Evolutionary conservation across 2,329 filamentous ascomycete species (phyloP), one percentile per base, ranked within the genome.

Genomic region (Graphilbum fragrans): DNA sequence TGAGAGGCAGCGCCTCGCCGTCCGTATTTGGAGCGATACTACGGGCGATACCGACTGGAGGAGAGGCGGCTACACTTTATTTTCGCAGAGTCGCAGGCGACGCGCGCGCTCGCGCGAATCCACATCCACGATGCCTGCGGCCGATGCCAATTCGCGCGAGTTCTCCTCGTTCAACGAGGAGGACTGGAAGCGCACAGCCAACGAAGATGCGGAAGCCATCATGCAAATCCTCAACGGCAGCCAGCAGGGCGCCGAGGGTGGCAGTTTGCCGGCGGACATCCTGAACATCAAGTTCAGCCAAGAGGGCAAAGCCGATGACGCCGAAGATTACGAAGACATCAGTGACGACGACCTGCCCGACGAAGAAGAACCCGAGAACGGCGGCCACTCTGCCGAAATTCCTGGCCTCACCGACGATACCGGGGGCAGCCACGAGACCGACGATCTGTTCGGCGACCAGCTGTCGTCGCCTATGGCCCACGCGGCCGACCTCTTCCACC

Each of bases 321-420:
- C 92, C 33, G 65, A 92, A 47, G 92, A 98, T 56, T 98, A 71
- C 35, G 67, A 92, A 47, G 90, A 98, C 56, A 96, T 74, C 52
- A 88, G 96, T 47, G 90, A 96, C 57, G 87, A 93, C 55, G 88
- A 95, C 48, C 70, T 94, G 8, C 82, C 86, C 11, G 86, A 92
- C 7, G 86, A 92, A 48, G 80, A 85, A 45, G 73, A 79, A 42
- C 61, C 47, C 16, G 34, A 42, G 2, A 40, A 23, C 4, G 33
- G 25, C 9, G 41, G 40, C 23, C 56, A 39, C 16, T 68, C 64
- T 14, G 56, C 62, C 37, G 68, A 75, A 42, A 55, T 69, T n/a
- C 71, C 72, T 1, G 68, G 65, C 11, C 54, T 76, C 22, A 74
- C 69, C 2, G 75, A 80, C 47, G 75, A 80, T 51, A 70, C 70